Percentiles rank a stretch among this genome's conserved stretches.
phyloP scores from a whole-genome alignment of 2,329 filamentous ascomycete genomes.

The Fusarium avenaceum region DNA sequence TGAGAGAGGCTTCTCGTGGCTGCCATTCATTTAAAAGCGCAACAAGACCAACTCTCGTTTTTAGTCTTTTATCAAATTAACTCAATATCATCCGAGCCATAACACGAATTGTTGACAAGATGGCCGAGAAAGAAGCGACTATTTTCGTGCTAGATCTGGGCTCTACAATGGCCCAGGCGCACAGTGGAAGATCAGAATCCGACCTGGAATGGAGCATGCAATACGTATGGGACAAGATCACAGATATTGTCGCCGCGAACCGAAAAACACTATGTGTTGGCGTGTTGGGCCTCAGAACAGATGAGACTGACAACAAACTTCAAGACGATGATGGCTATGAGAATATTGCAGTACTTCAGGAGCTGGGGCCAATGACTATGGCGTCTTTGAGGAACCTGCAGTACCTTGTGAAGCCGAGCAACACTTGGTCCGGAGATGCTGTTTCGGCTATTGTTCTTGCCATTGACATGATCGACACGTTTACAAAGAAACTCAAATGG shows the following conservation, averaged over 20 bases:
- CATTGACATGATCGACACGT: constrained; percentile 84
- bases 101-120: constrained; percentile 56
- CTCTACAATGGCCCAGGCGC: constrained; percentile 81
- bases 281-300: constrained; percentile 86
- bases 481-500: constrained; percentile 86
- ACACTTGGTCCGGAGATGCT: constrained; percentile 80
- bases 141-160: constrained; percentile 94
- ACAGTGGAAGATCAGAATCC: constrained; percentile 78
- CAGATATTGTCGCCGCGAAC: constrained; percentile 76
- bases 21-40: constrained; percentile 31
- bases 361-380: constrained; percentile 72
- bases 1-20: constrained; percentile 36
- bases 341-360: constrained; percentile 85
- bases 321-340: constrained; percentile 79
- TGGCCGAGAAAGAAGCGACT: constrained; percentile 94
- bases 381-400: constrained; percentile 76
- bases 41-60: neutral
- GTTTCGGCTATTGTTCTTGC: constrained; percentile 90
- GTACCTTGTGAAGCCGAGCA: constrained; percentile 74
- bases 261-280: constrained; percentile 78
- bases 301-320: constrained; percentile 79
- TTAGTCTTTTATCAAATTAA: neutral
- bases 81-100: constrained; percentile 1
- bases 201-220: constrained; percentile 91
- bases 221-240: constrained; percentile 94